These are phyloP conservation scores for Tylopilus sp. DNA, from an alignment of 1,284 basidiomycete genomes.

Conservation along the genomic window DNA sequence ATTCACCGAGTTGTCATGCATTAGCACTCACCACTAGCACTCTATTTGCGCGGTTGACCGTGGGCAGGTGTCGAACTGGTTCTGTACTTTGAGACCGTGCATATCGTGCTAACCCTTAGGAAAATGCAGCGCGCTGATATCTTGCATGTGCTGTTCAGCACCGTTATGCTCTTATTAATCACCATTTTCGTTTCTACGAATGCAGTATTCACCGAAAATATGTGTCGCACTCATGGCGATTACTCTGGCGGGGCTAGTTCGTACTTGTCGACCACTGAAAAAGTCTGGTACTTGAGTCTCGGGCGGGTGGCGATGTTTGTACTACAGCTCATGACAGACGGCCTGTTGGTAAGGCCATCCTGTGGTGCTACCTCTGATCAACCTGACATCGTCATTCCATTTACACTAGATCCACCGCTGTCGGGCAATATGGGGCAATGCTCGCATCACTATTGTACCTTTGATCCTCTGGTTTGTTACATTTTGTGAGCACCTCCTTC, in stretches of 20 bases:
- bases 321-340: constrained; percentile 3
- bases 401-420: neutral
- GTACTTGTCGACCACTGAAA: neutral
- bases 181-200: neutral
- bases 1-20: neutral
- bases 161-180: neutral
- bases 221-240: neutral
- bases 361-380: neutral
- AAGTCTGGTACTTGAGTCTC: neutral
- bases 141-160: neutral
- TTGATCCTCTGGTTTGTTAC: neutral
- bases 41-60: too few relatives aligned
- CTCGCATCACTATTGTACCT: neutral
- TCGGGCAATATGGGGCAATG: neutral
- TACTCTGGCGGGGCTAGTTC: neutral
- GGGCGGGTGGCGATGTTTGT: neutral
- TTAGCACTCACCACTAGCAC: neutral
- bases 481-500: neutral
- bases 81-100: neutral
- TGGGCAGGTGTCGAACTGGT: neutral
- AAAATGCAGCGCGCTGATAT: neutral
- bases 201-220: neutral
- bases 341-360: neutral
- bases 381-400: neutral
- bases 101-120: neutral